Percentiles rank a stretch among this genome's conserved stretches.
Conservation (phyloP, 2,329 filamentous ascomycete genomes). For the Colletotrichum aenigma region DNA sequence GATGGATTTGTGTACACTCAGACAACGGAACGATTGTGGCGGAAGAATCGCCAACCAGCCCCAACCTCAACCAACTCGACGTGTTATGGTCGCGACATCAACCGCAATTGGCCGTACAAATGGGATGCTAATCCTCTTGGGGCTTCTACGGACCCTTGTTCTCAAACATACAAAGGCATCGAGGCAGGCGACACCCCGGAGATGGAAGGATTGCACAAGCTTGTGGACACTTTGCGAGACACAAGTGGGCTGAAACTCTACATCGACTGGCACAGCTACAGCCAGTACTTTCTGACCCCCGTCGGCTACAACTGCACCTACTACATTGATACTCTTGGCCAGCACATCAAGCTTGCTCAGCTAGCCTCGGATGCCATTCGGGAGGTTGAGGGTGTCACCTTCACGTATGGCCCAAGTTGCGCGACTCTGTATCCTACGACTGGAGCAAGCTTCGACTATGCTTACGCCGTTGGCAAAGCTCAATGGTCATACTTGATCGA, state of each 20-base stretch:
- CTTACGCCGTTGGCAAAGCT: slow-evolving; percentile 26
- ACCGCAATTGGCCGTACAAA: slow-evolving; percentile 57
- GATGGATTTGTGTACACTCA: slow-evolving; percentile 51
- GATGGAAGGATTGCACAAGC: slow-evolving; percentile 45
- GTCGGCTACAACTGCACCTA: slow-evolving; percentile 48
- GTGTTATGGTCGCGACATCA: slow-evolving; percentile 56
- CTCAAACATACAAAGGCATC: slow-evolving; percentile 46
- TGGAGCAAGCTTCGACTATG: slow-evolving; percentile 31
- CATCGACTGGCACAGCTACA: slow-evolving; percentile 53
- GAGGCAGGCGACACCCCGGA: slow-evolving; percentile 48
- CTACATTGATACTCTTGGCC: slow-evolving; percentile 39
- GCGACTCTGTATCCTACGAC: slow-evolving; percentile 39
- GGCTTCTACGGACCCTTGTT: slow-evolving; percentile 52
- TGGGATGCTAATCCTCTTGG: slow-evolving; percentile 49
- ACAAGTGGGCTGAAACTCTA: slow-evolving; percentile 44
- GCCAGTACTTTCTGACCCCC: slow-evolving; percentile 44
- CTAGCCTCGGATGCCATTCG: not conserved
- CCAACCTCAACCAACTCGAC: slow-evolving; percentile 25
- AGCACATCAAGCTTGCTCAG: slow-evolving; percentile 35
- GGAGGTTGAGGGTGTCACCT: slow-evolving; percentile 28
- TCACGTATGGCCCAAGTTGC: slow-evolving; percentile 39
- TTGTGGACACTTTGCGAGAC: slow-evolving; percentile 33
- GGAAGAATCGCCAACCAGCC: slow-evolving; percentile 53
- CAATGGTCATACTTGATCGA: slow-evolving; percentile 44
- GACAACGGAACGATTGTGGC: slow-evolving; percentile 49